Evolutionary conservation across 495 filamentous ascomycete genomes (phyloP), one percentile per base, ranked within the genome.

Genomic region (Penicillium paxilli): DNA sequence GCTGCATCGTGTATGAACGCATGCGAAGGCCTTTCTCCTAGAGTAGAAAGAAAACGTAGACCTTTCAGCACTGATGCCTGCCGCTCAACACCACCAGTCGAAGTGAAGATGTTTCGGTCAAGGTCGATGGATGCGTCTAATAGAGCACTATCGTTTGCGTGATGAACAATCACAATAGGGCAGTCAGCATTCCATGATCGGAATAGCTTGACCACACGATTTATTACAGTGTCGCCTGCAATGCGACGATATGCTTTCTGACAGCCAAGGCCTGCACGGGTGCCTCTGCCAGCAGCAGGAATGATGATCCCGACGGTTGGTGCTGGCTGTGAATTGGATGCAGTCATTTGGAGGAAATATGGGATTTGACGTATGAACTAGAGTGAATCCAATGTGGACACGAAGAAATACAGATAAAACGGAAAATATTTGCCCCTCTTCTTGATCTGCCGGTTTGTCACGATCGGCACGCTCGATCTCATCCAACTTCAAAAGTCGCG

Each of bases 1-100:
- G 51, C 51, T 8, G 51, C 51, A 21, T 54, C 51, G n/a, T 54
- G 51, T n/a, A 54, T 54, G 51, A 54, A 54, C 6, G 47, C 51
- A 30, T 54, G 51, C 21, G 51, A 54, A 32, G 51, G 51, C 9
- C 5, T 1, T 1, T 25, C 23, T 19, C 19, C 1, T 1, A 54
- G n/a, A 22, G 22, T 41, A 14, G 51, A 47, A 40, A 54, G 51
- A 38, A 54, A 47, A 8, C 51, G 51, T 21, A 54, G 51, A 21
- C 51, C 51, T 16, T 35, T 11, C 2, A 54, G 44, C 5, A 54
- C 51, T 0, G 51, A 54, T n/a, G 30, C 51, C 12, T 40, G 37
- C 12, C 51, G 26, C 23, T 54, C 51, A 9, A 23, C 42, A 10
- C 51, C 51, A 10, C 51, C 51, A 19, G n/a, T 22, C 4, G 51